Conservation (phyloP, 1,284 basidiomycete genomes). For the Veloporphyrellus conicus region DNA sequence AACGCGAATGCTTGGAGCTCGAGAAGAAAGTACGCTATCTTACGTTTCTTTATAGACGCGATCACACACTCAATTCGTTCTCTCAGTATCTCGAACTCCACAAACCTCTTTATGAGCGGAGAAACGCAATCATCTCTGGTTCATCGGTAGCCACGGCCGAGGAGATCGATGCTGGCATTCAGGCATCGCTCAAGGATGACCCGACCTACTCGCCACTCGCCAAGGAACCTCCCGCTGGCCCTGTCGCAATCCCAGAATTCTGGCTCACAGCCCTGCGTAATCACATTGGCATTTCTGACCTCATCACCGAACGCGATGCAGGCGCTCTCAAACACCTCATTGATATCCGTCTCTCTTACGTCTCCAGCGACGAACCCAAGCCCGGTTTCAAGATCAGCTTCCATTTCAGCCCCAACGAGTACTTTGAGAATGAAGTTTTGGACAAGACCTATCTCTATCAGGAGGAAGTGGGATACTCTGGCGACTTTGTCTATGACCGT, state of each 20-base stretch:
- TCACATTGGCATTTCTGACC: conserved; percentile 79
- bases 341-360: conserved; percentile 70
- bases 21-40: conserved; percentile 80
- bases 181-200: conserved; percentile 64
- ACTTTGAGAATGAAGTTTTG: conserved; percentile 79
- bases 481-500: conserved; percentile 94
- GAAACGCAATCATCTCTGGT: conserved; percentile 81
- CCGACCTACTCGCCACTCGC: conserved; percentile 58
- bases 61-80: conserved; percentile 10
- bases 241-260: conserved; percentile 79
- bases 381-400: conserved; percentile 92
- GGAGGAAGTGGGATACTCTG: conserved; percentile 87
- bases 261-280: conserved; percentile 97
- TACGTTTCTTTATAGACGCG: conserved; percentile 4
- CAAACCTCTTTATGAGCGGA: conserved; percentile 85
- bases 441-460: conserved; percentile 97
- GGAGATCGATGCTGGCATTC: conserved; percentile 80
- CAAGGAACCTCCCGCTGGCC: conserved; percentile 40
- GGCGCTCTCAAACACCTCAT: conserved; percentile 65
- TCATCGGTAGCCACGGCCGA: conserved; percentile 70
- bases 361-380: conserved; percentile 53
- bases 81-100: conserved; percentile 78
- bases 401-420: conserved; percentile 80
- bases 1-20: conserved; percentile 92
- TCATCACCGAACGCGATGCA: conserved; percentile 92